These are phyloP conservation scores for Trametes cubensis DNA, from an alignment of 768 basidiomycete species.

Conservation along the genomic window DNA sequence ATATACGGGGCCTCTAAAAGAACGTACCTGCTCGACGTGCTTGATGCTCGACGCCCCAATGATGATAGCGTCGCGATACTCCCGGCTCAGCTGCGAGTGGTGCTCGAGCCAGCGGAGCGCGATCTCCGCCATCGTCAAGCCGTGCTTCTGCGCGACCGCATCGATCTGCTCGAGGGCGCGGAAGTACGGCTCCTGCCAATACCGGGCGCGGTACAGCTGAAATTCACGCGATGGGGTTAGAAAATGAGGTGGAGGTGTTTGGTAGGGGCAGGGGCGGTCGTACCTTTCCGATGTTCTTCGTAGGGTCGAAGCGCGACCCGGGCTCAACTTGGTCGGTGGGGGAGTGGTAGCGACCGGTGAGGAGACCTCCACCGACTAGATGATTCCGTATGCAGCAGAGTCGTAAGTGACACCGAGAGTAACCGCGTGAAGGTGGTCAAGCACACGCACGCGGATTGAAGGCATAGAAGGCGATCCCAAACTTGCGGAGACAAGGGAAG, in stretches of 20 bases:
- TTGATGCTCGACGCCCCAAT: constrained; percentile 62
- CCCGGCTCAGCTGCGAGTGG: constrained; percentile 49
- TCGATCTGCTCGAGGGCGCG: constrained; percentile 48
- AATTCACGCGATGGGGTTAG: neutral
- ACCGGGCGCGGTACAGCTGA: constrained; percentile 34
- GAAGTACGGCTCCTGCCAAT: constrained; percentile 61
- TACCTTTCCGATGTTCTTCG: constrained; percentile 45
- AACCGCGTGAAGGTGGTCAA: no score
- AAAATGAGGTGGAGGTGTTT: neutral
- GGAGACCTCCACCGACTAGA: constrained; percentile 42
- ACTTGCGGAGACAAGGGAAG: constrained; percentile 46
- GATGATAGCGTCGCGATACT: constrained; percentile 53
- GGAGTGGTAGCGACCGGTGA: constrained; percentile 43
- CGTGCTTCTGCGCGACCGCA: constrained; percentile 41
- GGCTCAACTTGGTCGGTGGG: constrained; percentile 45
- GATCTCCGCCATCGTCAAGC: constrained; percentile 44
- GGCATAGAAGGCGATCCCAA: constrained; percentile 44
- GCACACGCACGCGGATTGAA: constrained; percentile 42
- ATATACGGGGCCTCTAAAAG: neutral
- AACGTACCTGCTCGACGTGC: constrained; percentile 54
- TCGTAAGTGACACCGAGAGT: no score
- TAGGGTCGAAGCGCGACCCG: constrained; percentile 59
- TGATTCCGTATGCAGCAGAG: no score
- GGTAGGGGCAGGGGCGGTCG: no score
- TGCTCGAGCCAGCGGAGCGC: constrained; percentile 51